Evolutionary conservation across 768 basidiomycete species (phyloP).

Genomic region (Inosperma sp.): DNA sequence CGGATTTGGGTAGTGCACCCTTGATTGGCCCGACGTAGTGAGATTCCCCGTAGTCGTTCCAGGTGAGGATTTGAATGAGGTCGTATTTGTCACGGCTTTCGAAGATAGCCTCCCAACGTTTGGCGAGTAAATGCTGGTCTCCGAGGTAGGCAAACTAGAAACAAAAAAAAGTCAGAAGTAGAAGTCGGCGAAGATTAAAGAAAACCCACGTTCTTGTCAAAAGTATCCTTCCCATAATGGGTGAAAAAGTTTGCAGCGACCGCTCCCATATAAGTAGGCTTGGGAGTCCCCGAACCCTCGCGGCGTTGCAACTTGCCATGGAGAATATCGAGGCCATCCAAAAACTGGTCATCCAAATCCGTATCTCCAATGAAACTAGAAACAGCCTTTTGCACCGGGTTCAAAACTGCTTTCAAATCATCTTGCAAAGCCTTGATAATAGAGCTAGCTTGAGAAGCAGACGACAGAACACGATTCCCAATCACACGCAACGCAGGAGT

Average conservation of each 20-base stretch:
- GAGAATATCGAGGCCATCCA: slow-evolving; percentile 38
- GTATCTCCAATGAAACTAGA: slow-evolving; percentile 43
- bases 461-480: slow-evolving; percentile 11
- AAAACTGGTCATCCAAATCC: slow-evolving; percentile 51
- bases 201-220: slow-evolving; percentile 64
- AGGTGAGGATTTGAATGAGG: slow-evolving; percentile 57
- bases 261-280: slow-evolving; percentile 43
- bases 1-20: slow-evolving; percentile 65
- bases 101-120: slow-evolving; percentile 66
- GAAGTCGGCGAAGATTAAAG: not conserved
- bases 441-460: slow-evolving; percentile 11
- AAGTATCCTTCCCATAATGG: slow-evolving; percentile 61
- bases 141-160: slow-evolving; percentile 57
- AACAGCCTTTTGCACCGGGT: slow-evolving; percentile 25
- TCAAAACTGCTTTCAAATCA: slow-evolving; percentile 20
- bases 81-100: slow-evolving; percentile 51
- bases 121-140: slow-evolving; percentile 63
- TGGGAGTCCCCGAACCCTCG: slow-evolving; percentile 22
- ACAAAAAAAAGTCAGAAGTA: slow-evolving; percentile 4
- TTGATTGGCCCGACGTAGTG: slow-evolving; percentile 79
- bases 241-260: slow-evolving; percentile 80
- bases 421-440: slow-evolving; percentile 15
- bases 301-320: slow-evolving; percentile 21
- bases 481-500: slow-evolving; percentile 7
- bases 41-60: slow-evolving; percentile 76